Evolutionary conservation across 805 yeast genomes (phyloP).

Genomic region (Zygotorulaspora sp.): DNA sequence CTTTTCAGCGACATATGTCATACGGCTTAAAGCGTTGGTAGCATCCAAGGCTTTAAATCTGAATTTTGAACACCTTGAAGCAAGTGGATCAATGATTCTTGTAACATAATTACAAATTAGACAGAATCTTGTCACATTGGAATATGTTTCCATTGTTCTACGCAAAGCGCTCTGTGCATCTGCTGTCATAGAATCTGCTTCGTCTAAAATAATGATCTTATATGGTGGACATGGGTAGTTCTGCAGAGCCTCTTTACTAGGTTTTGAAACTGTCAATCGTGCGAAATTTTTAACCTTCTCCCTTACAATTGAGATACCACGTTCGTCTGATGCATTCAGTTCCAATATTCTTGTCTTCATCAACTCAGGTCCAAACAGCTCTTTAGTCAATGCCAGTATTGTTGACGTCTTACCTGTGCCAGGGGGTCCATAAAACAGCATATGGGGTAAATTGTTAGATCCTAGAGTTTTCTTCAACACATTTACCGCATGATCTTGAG

Average conservation of each 20-base stretch:
- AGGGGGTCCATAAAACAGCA: slow-evolving; percentile 91
- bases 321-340: slow-evolving; percentile 84
- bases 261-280: slow-evolving; percentile 75
- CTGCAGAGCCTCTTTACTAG: slow-evolving; percentile 59
- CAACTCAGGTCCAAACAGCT: slow-evolving; percentile 69
- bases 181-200: slow-evolving; percentile 96
- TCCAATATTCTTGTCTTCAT: slow-evolving; percentile 71
- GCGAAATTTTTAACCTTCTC: slow-evolving; percentile 86
- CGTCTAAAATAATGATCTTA: slow-evolving; percentile 87
- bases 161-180: slow-evolving; percentile 95
- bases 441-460: slow-evolving; percentile 83
- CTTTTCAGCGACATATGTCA: slow-evolving; percentile 55
- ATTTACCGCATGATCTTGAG: slow-evolving; percentile 85
- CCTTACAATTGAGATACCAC: slow-evolving; percentile 84
- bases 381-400: slow-evolving; percentile 74
- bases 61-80: slow-evolving; percentile 94
- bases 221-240: slow-evolving; percentile 95
- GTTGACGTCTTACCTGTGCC: slow-evolving; percentile 94
- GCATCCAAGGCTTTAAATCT: slow-evolving; percentile 77
- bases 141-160: slow-evolving; percentile 89
- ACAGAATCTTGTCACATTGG: slow-evolving; percentile 88
- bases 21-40: slow-evolving; percentile 62
- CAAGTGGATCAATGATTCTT: slow-evolving; percentile 91
- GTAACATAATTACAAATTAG: slow-evolving; percentile 95
- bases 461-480: slow-evolving; percentile 74